These are phyloP conservation scores for Linaria vulgaris DNA, from an alignment of 257 asterid species.

Conservation along the genomic window DNA sequence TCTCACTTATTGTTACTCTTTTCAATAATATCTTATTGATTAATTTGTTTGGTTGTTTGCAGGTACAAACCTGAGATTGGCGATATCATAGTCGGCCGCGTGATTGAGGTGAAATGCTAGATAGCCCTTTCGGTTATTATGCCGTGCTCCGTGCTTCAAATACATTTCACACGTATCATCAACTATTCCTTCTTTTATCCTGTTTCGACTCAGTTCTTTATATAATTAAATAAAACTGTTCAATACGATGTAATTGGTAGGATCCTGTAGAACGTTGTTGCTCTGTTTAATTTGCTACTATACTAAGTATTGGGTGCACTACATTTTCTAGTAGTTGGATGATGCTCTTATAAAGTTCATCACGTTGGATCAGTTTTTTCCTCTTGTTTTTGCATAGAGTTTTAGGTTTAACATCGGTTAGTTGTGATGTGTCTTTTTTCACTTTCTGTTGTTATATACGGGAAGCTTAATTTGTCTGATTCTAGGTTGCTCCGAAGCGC, in stretches of 20 bases:
- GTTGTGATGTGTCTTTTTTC: no score
- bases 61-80: slow-evolving; percentile 97
- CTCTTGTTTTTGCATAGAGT: no score
- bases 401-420: no score
- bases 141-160: background rate
- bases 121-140: background rate
- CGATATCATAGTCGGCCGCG: slow-evolving; percentile 91
- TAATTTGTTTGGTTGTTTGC: slow-evolving; percentile 5
- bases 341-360: no score
- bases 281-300: background rate
- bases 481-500: slow-evolving; percentile 88
- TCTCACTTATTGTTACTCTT: background rate
- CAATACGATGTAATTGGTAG: background rate
- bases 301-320: no score
- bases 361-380: no score
- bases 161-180: no score
- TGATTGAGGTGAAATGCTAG: slow-evolving; percentile 64
- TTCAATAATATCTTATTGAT: background rate
- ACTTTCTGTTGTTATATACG: no score
- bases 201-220: background rate
- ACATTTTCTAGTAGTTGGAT: no score
- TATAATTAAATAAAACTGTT: background rate
- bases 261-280: background rate
- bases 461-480: background rate
- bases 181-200: background rate